Evolutionary conservation across 2,329 filamentous ascomycete species (phyloP).

Genomic region (Meredithiella fracta): DNA sequence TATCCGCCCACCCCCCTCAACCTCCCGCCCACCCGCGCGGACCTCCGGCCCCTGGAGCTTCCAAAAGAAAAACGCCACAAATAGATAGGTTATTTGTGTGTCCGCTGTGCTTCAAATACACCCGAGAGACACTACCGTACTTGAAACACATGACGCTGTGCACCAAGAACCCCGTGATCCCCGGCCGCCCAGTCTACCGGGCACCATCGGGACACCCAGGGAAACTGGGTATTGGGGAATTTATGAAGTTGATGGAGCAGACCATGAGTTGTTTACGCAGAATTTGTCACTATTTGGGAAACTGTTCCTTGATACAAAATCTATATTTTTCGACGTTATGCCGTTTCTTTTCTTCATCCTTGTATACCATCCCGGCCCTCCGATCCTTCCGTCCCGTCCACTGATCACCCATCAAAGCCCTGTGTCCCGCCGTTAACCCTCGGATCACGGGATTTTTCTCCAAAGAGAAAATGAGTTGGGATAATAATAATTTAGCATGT

Average conservation of each 20-base stretch:
- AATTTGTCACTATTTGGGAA: constrained; percentile 94
- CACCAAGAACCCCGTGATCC: constrained; percentile 38
- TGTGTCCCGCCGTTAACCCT: constrained; percentile 16
- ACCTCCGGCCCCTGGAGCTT: constrained; percentile 11
- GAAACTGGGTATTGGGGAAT: constrained; percentile 47
- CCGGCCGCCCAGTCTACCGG: constrained; percentile 41
- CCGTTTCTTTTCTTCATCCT: constrained; percentile 92
- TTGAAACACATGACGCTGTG: constrained; percentile 42
- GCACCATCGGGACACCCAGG: constrained; percentile 41
- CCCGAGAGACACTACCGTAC: constrained; percentile 43
- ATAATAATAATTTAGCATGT: constrained; percentile 93
- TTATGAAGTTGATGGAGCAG: constrained; percentile 83
- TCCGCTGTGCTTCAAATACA: constrained; percentile 88
- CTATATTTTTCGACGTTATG: constrained; percentile 90
- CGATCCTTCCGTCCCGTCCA: constrained; percentile 12
- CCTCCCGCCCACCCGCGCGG: constrained; percentile 19
- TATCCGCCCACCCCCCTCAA: constrained; percentile 58
- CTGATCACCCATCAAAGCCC: not conserved
- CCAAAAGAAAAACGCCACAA: constrained; percentile 32
- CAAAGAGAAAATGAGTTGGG: constrained; percentile 98
- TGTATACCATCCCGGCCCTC: constrained; percentile 47
- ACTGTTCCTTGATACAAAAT: constrained; percentile 95
- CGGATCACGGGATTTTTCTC: constrained; percentile 89
- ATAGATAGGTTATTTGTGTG: constrained; percentile 67
- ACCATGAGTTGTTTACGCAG: constrained; percentile 79